Evolutionary conservation across 306 rosid genomes (phyloP).

Genomic region (Argentina anserina): DNA sequence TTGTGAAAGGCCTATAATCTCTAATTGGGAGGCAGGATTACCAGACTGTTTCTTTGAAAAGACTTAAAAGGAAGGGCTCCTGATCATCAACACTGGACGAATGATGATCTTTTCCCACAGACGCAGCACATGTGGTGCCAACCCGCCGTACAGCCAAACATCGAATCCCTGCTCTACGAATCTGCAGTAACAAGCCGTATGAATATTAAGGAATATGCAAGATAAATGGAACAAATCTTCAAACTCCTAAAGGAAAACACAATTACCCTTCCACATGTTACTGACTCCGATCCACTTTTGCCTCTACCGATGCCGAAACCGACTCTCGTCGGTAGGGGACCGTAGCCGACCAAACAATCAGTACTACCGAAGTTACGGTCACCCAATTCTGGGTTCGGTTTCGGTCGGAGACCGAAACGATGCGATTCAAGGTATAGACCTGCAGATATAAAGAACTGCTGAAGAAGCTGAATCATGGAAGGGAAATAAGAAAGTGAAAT

Average conservation of each 20-base stretch:
- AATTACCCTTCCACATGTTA: conserved; percentile 34
- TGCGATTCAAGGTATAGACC: no score
- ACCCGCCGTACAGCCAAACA: conserved; percentile 21
- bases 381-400: no score
- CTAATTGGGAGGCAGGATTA: conserved; percentile 23
- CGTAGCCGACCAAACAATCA: no score
- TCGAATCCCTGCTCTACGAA: conserved; percentile 9
- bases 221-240: not conserved
- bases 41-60: conserved; percentile 56
- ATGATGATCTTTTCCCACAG: conserved; percentile 39
- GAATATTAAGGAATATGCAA: conserved; percentile 9
- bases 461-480: no score
- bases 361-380: no score
- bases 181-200: conserved; percentile 35
- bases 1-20: not conserved
- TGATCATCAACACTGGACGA: conserved; percentile 36
- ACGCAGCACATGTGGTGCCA: conserved; percentile 29
- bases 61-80: conserved; percentile 55
- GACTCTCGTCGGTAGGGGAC: no score
- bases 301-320: no score
- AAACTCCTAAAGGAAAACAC: not conserved
- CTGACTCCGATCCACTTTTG: no score
- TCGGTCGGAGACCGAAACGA: no score
- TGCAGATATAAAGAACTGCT: no score
- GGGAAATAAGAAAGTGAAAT: no score